These are phyloP conservation scores for Sisymbrium irio DNA, from an alignment of 345 rosid species.

Conservation along the genomic window DNA sequence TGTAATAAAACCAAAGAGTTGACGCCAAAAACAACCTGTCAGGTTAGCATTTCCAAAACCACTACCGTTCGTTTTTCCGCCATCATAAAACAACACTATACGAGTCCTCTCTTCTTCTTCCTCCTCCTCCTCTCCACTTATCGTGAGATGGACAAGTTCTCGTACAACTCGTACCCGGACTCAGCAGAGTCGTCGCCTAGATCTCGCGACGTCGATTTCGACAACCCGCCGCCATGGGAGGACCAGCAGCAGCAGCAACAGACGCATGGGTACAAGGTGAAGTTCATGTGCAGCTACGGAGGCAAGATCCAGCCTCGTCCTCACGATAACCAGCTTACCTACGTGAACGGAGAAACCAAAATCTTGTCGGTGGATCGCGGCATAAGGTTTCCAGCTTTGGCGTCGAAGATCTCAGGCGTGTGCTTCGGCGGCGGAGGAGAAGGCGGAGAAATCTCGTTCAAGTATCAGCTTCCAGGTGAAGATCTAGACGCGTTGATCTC, in stretches of 20 bases:
- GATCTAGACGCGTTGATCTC: conserved; percentile 94
- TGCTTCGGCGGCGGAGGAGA: conserved; percentile 37
- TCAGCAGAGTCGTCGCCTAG: conserved; percentile 92
- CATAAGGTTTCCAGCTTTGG: conserved; percentile 50
- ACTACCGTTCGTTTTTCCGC: conserved; percentile 8
- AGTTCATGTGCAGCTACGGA: conserved; percentile 90
- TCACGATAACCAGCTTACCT: conserved; percentile 87
- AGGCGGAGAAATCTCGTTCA: conserved; percentile 53
- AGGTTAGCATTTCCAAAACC: conserved; percentile 22
- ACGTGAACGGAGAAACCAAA: conserved; percentile 88
- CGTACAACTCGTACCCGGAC: conserved; percentile 66
- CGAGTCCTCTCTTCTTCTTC: conserved; percentile 12
- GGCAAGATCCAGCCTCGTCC: conserved; percentile 99
- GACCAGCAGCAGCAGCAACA: conserved; percentile 47
- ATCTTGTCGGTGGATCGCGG: conserved; percentile 75
- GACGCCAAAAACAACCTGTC: background rate
- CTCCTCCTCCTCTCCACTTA: background rate
- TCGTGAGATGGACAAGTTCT: conserved; percentile 55
- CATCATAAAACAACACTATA: background rate
- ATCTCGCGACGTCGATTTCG: conserved; percentile 82
- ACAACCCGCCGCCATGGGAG: conserved; percentile 79
- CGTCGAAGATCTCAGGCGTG: conserved; percentile 59
- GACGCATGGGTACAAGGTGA: conserved; percentile 49
- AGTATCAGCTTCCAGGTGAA: conserved; percentile 96
- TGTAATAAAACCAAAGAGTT: background rate